Conservation (phyloP, 2,329 filamentous ascomycete species). For the Alternaria sp. region DNA sequence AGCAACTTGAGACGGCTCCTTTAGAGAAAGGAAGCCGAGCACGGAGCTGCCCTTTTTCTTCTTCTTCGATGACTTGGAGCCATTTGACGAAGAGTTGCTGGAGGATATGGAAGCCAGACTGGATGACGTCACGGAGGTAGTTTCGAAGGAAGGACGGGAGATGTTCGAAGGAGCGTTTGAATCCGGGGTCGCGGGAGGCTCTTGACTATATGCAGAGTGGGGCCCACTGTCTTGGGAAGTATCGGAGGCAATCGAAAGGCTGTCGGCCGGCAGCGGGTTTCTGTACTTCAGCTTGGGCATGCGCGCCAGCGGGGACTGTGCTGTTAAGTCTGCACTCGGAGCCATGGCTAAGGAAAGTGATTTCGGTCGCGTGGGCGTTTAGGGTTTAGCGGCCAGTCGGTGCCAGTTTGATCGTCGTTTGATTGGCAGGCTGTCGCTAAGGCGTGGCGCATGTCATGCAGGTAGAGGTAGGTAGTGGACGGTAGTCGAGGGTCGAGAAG, state of each 20-base stretch:
- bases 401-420: slow-evolving; percentile 18
- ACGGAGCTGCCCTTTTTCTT: slow-evolving; percentile 50
- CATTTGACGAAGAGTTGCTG: slow-evolving; percentile 37
- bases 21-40: slow-evolving; percentile 57
- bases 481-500: slow-evolving; percentile 17
- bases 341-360: slow-evolving; percentile 41
- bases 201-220: slow-evolving; percentile 12
- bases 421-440: slow-evolving; percentile 30
- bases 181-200: slow-evolving; percentile 17
- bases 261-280: slow-evolving; percentile 39
- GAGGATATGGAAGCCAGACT: slow-evolving; percentile 44
- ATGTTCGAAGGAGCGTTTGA: slow-evolving; percentile 15
- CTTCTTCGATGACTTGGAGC: slow-evolving; percentile 39
- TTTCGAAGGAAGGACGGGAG: slow-evolving; percentile 27
- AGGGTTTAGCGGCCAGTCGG: slow-evolving; percentile 28
- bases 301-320: slow-evolving; percentile 36
- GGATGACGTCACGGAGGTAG: slow-evolving; percentile 35
- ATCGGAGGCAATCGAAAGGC: slow-evolving; percentile 23
- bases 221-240: slow-evolving; percentile 14
- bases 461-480: slow-evolving; percentile 13
- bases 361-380: slow-evolving; percentile 32
- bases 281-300: slow-evolving; percentile 49
- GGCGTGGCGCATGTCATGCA: slow-evolving; percentile 29
- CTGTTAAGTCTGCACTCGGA: slow-evolving; percentile 36
- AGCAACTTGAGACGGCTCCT: slow-evolving; percentile 59